phyloP scores from a whole-genome alignment of 768 basidiomycete species.

The Paxillus ammoniavirescens region DNA sequence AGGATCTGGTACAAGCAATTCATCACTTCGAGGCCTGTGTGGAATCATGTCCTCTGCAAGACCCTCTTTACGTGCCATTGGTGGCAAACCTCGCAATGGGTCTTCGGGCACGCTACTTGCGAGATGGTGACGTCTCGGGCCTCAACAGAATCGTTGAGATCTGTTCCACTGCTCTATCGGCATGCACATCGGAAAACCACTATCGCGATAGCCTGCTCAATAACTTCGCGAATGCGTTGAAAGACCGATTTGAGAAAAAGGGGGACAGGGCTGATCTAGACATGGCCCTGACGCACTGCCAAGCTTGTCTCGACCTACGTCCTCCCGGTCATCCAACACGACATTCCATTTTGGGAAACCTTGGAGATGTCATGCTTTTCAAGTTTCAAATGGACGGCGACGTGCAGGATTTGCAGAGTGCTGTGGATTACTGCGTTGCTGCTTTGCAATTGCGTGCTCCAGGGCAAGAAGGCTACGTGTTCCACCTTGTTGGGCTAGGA shows the following conservation, averaged over 20 bases:
- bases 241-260: conserved; percentile 12
- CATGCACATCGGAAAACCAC: conserved; percentile 1
- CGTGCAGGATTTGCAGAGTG: conserved; percentile 23
- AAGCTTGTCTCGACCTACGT: conserved; percentile 20
- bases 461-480: conserved; percentile 10
- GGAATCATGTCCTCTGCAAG: conserved; percentile 7
- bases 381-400: conserved; percentile 24
- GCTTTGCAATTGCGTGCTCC: conserved; percentile 19
- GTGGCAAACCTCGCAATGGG: conserved; percentile 15
- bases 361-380: conserved; percentile 20
- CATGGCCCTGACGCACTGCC: conserved; percentile 10
- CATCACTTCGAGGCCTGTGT: conserved; percentile 11
- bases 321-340: conserved; percentile 18
- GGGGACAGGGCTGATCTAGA: conserved; percentile 19
- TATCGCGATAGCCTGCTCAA: conserved; percentile 22
- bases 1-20: conserved; percentile 24
- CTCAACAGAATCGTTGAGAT: conserved; percentile 17
- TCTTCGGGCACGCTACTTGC: conserved; percentile 19
- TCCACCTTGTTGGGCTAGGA: conserved; percentile 13
- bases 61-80: conserved; percentile 12
- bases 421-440: conserved; percentile 5
- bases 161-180: conserved; percentile 5
- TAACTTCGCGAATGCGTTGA: conserved; percentile 17
- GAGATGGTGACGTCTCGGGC: conserved; percentile 18
- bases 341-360: conserved; percentile 9